Conservation (phyloP, 176 grass and related monocot species). For the Bolboschoenus planiculmis region DNA sequence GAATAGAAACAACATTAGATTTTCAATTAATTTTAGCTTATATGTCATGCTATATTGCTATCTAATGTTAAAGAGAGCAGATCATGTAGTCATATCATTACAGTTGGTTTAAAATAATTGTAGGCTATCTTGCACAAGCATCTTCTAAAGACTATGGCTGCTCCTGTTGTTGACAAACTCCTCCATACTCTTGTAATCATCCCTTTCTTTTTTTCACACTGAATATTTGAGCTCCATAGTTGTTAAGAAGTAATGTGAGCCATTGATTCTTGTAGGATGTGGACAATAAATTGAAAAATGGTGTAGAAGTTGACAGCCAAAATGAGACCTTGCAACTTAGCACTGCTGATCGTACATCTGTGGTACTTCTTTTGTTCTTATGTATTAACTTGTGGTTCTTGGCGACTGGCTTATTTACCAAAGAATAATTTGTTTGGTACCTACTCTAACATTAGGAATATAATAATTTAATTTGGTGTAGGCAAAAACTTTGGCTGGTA, state of each 20-base stretch:
- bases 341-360: slow-evolving; percentile 57
- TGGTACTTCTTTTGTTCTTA: slow-evolving; percentile 41
- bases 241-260: background rate
- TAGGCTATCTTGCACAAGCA: slow-evolving; percentile 87
- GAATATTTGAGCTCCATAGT: background rate
- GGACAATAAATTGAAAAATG: slow-evolving; percentile 92
- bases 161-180: slow-evolving; percentile 62
- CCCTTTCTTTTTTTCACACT: background rate
- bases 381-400: background rate
- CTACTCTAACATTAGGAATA: background rate
- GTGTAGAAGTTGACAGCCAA: slow-evolving; percentile 55
- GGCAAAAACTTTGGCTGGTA: slow-evolving; percentile 68
- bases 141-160: slow-evolving; percentile 72
- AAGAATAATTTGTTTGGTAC: background rate
- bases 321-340: slow-evolving; percentile 39
- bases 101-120: slow-evolving; percentile 23
- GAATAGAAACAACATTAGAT: background rate
- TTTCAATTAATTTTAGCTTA: slow-evolving; percentile 18
- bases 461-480: slow-evolving; percentile 32
- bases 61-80: slow-evolving; percentile 13
- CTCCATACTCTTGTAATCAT: slow-evolving; percentile 60
- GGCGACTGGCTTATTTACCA: background rate
- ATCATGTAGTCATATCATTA: slow-evolving; percentile 28
- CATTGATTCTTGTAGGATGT: slow-evolving; percentile 41
- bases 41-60: slow-evolving; percentile 10